Evolutionary conservation across 1,139 yeast species (phyloP).

Genomic region (Protomyces pachydermus): DNA sequence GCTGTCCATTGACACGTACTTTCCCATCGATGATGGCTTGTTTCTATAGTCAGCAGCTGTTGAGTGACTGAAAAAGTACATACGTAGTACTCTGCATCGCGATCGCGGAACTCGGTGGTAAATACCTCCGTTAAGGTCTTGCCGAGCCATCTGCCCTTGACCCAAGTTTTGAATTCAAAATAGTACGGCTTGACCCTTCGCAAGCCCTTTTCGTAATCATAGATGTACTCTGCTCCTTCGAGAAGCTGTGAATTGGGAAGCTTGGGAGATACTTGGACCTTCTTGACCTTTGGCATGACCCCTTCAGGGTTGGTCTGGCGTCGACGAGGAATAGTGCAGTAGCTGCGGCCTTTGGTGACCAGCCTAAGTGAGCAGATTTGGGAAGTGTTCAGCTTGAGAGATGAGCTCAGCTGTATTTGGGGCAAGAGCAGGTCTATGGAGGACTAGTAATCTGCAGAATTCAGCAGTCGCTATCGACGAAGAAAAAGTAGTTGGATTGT

Average conservation of each 20-base stretch:
- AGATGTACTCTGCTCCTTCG: conserved; percentile 41
- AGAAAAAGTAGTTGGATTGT: background rate
- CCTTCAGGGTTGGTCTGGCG: background rate
- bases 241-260: conserved; percentile 22
- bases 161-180: conserved; percentile 83
- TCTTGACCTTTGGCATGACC: conserved; percentile 20
- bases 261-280: conserved; percentile 12
- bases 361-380: background rate
- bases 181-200: conserved; percentile 79
- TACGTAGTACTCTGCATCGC: conserved; percentile 61
- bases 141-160: conserved; percentile 89
- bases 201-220: conserved; percentile 42
- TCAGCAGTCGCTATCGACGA: background rate
- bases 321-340: background rate
- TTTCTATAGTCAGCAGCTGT: conserved; percentile 32
- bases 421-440: background rate
- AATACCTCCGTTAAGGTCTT: conserved; percentile 73
- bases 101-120: conserved; percentile 75
- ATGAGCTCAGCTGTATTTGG: no score
- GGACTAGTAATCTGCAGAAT: background rate
- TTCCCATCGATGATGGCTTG: conserved; percentile 65
- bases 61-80: conserved; percentile 15
- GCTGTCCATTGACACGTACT: conserved; percentile 63
- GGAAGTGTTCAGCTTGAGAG: background rate
- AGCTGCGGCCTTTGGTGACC: background rate